Evolutionary conservation across 495 filamentous ascomycete species (phyloP).

Genomic region (Halenospora varia): DNA sequence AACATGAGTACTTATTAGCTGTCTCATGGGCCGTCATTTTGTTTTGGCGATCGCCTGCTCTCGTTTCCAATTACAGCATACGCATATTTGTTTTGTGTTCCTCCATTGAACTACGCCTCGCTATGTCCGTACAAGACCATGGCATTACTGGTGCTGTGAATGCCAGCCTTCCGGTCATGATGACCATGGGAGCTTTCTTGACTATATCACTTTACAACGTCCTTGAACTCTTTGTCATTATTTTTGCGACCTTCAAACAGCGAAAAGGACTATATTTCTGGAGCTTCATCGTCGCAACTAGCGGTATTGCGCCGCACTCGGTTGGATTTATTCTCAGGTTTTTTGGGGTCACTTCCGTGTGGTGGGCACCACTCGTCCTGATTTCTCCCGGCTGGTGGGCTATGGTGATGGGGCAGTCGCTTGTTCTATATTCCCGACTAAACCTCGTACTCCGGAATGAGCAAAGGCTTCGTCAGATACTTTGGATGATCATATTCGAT

Average conservation of each 20-base stretch:
- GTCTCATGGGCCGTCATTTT: no score
- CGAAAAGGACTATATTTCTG: slow-evolving; percentile 41
- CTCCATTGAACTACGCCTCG: no score
- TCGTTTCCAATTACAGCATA: no score
- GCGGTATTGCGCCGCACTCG: slow-evolving; percentile 53
- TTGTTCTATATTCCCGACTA: slow-evolving; percentile 68
- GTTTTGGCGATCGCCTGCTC: no score
- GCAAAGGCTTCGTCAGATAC: slow-evolving; percentile 44
- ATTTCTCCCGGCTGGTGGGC: slow-evolving; percentile 54
- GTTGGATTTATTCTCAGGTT: slow-evolving; percentile 62
- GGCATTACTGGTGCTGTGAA: slow-evolving; percentile 13
- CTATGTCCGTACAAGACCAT: slow-evolving; percentile 4
- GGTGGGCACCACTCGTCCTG: slow-evolving; percentile 37
- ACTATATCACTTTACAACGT: slow-evolving; percentile 41
- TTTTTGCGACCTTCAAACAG: slow-evolving; percentile 35
- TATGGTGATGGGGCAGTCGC: slow-evolving; percentile 64
- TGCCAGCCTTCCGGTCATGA: slow-evolving; percentile 17
- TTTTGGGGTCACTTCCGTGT: slow-evolving; percentile 41
- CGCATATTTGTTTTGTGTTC: no score
- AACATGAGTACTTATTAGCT: no score
- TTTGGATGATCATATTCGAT: slow-evolving; percentile 57
- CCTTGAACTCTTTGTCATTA: slow-evolving; percentile 37
- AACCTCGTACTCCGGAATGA: slow-evolving; percentile 52
- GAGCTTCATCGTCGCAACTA: slow-evolving; percentile 35
- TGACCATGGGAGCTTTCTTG: slow-evolving; percentile 40